phyloP scores from a whole-genome alignment of 2,329 filamentous ascomycete species.

The Mycogone perniciosa region DNA sequence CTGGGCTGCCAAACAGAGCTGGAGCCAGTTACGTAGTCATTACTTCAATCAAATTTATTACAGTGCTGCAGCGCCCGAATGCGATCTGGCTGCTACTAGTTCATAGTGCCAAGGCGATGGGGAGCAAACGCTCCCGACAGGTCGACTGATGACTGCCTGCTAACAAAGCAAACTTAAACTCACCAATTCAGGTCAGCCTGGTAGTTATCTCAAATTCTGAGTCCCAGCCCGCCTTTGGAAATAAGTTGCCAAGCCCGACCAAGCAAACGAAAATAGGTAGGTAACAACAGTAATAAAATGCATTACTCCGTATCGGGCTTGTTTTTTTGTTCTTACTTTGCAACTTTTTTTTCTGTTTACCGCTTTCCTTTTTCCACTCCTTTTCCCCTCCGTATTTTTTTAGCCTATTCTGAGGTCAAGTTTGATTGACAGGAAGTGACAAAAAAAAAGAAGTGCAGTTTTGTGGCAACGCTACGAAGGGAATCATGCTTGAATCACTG shows the following conservation, averaged over 20 bases:
- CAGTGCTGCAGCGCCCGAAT: too few species aligned
- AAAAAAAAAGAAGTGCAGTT: too few species aligned
- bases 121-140: constrained; percentile 6
- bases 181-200: not conserved
- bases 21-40: too few species aligned
- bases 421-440: not conserved
- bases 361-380: not conserved
- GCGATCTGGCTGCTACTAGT: constrained; percentile 2
- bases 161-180: not conserved
- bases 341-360: not conserved
- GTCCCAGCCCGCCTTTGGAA: not conserved
- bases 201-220: too few species aligned
- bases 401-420: not conserved
- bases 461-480: too few species aligned
- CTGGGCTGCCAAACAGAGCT: too few species aligned
- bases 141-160: not conserved
- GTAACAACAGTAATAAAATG: not conserved
- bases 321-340: not conserved
- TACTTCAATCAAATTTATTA: too few species aligned
- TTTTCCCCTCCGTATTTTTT: not conserved
- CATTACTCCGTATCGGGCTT: not conserved
- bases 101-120: not conserved
- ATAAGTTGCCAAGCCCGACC: constrained; percentile 4
- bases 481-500: too few species aligned
- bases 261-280: not conserved